These are phyloP conservation scores for Pleoardoris graminearum DNA, from an alignment of 2,329 filamentous ascomycete species.

Conservation along the genomic window DNA sequence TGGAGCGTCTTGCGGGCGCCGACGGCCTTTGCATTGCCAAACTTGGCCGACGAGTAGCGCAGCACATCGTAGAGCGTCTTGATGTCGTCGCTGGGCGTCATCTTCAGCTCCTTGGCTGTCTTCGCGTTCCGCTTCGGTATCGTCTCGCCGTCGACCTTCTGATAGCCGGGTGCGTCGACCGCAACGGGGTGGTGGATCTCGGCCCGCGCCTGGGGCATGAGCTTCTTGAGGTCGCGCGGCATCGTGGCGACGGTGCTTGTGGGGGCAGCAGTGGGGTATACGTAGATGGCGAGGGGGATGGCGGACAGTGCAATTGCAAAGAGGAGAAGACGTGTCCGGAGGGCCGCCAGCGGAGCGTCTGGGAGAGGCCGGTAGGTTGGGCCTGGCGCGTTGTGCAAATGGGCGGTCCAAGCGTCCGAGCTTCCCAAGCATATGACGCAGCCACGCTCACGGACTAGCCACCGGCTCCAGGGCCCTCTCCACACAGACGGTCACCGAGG, in stretches of 20 bases:
- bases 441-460: slow-evolving; percentile 2
- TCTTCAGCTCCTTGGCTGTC: slow-evolving; percentile 70
- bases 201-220: slow-evolving; percentile 52
- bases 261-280: slow-evolving; percentile 10
- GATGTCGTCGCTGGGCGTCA: slow-evolving; percentile 68
- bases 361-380: slow-evolving; percentile 7
- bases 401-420: slow-evolving; percentile 16
- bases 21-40: slow-evolving; percentile 56
- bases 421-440: slow-evolving; percentile 24
- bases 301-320: slow-evolving; percentile 20
- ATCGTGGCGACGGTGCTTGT: slow-evolving; percentile 26
- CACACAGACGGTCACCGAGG: not conserved
- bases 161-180: slow-evolving; percentile 69
- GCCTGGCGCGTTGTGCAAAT: slow-evolving; percentile 5
- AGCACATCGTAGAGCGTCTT: slow-evolving; percentile 80
- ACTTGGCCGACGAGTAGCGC: slow-evolving; percentile 65
- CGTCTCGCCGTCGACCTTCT: slow-evolving; percentile 77
- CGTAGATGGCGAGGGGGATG: slow-evolving; percentile 23
- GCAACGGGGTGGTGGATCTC: slow-evolving; percentile 73
- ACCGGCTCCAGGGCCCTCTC: not conserved
- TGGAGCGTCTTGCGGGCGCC: slow-evolving; percentile 74
- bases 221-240: slow-evolving; percentile 51
- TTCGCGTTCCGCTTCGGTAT: slow-evolving; percentile 75
- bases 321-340: slow-evolving; percentile 12
- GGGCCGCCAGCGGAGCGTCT: slow-evolving; percentile 30